A percentile compares a stretch with the other conserved stretches of the same genome.
Conservation (phyloP, 2,329 filamentous ascomycete species). For the Mollisia scopiformis region DNA sequence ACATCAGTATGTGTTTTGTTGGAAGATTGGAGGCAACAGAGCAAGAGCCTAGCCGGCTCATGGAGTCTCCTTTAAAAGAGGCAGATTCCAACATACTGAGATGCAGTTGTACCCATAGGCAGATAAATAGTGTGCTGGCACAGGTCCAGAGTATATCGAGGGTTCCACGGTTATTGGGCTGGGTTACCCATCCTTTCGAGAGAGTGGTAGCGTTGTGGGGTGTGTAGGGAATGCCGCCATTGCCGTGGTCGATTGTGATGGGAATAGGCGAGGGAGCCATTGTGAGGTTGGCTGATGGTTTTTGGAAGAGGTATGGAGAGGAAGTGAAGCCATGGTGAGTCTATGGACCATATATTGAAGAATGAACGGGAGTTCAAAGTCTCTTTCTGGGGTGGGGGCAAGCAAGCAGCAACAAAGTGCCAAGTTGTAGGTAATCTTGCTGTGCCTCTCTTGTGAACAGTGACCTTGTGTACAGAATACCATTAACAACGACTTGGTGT, state of each 20-base stretch:
- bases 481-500: background rate
- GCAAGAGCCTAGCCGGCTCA: too few species aligned
- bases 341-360: background rate
- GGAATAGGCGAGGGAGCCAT: background rate
- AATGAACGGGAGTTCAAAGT: background rate
- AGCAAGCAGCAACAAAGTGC: background rate
- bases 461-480: background rate
- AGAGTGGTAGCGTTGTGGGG: background rate
- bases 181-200: background rate
- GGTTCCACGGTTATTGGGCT: background rate
- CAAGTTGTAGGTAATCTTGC: background rate
- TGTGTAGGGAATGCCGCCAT: background rate
- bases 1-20: too few species aligned
- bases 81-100: too few species aligned
- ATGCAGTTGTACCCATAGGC: background rate
- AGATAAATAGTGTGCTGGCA: background rate
- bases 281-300: background rate
- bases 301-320: background rate
- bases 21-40: too few species aligned
- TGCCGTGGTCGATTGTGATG: too few species aligned
- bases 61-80: too few species aligned
- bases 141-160: background rate
- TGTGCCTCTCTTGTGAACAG: background rate
- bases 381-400: background rate
- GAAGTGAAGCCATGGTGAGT: background rate